Base-by-base conservation (phyloP, 352 stramenopile species). In the Phytopythium cucurbitacearum region DNA sequence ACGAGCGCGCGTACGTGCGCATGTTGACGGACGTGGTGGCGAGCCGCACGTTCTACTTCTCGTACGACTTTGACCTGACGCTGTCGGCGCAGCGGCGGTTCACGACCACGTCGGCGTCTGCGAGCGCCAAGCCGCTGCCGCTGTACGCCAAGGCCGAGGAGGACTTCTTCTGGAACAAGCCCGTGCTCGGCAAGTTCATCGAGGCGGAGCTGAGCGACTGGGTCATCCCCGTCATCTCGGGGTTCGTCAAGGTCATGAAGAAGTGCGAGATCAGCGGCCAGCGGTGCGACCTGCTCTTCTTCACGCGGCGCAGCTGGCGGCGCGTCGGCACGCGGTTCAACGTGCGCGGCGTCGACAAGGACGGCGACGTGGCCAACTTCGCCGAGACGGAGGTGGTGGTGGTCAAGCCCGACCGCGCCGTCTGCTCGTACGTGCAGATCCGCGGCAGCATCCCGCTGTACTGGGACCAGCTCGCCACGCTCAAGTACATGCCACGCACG, bases 391-490 rank as follows among this genome's bases (percentile, higher is more conserved):
- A 98, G 68, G 92, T 98, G 76, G 73, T 98, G 52, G 64, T 94
- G 54, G 66, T 81, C 32, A 76, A 70, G 55, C 60, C 67, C 21
- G 68, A 92, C 50, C 71, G 71, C n/a, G 69, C 78, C 32, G 60
- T 96, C 40, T 91, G 77, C 64, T 95, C 82, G 51, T 94, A 95
- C 65, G 82, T 97, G 16, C 92, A 99, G 70, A 96, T 96, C 36
- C 89, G 96, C 36, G 96, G 96, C 40, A 98, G 89, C 33, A 98
- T 99, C 56, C 96, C 96, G 46, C 66, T 98, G 10, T 89, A 95
- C 58, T 99, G 96, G 96, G 73, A 78, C 51, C 89, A 94, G 45
- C 69, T 87, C 43, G 80, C 85, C 10, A 93, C 75, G 57, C 79
- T 97, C 67, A 91, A 97, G 69, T 98, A 98, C 77, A 94, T 89